Evolutionary conservation across 1,284 basidiomycete genomes (phyloP), one percentile per base, ranked within the genome.

Genomic region (Tilletiaria anomala): DNA sequence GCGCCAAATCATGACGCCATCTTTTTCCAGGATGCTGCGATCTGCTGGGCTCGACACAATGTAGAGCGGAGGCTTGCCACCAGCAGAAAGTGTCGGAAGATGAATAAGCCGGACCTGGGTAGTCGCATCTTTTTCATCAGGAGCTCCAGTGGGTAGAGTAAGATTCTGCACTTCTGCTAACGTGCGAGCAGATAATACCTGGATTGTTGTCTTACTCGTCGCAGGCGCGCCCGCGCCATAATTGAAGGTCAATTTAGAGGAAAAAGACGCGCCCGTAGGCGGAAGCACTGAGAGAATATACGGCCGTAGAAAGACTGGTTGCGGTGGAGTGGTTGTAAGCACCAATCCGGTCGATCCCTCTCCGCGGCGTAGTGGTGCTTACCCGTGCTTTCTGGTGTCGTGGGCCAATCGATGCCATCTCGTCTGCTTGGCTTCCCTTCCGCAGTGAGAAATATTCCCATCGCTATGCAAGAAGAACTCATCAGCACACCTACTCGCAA

Each of bases 331-430:
- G n/a, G n/a, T n/a, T n/a, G n/a, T n/a, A n/a, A n/a, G n/a, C n/a
- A n/a, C n/a, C n/a, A n/a, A n/a, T n/a, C n/a, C n/a, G n/a, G n/a
- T n/a, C n/a, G n/a, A n/a, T n/a, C n/a, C n/a, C n/a, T n/a, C n/a
- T n/a, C n/a, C n/a, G n/a, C n/a, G n/a, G n/a, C n/a, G n/a, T n/a
- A n/a, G n/a, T n/a, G n/a, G n/a, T n/a, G n/a, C n/a, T n/a, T n/a
- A n/a, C n/a, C n/a, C n/a, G n/a, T n/a, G n/a, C n/a, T n/a, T 56
- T 89, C 85, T 23, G 85, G 87, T 31, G 79, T 74, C 14, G 75
- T 74, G 2, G 80, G 76, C 84, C 83, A 93, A 48, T 79, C 77
- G 5, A 91, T 72, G 1, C 74, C 75, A 18, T 72, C 61, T 4
- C 71, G 56, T 21, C 81, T 71, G 0, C 79, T 75, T 3, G 73